These are phyloP conservation scores for Taiozyma sp. DNA, from an alignment of 1,139 yeast species.

Conservation along the genomic window DNA sequence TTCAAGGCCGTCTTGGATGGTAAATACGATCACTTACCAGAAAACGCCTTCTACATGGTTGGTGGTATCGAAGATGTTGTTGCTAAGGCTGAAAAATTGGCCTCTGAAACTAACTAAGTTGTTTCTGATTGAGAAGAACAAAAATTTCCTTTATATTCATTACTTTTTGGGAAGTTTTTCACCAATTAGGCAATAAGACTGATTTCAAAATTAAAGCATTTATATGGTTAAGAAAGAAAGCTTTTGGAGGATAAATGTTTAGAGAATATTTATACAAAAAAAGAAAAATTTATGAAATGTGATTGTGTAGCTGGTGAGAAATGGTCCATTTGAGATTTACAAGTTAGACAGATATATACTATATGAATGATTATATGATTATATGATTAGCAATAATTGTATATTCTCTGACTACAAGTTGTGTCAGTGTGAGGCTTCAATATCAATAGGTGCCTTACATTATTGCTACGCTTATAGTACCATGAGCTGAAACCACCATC, in stretches of 20 bases:
- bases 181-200: background rate
- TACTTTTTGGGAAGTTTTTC: background rate
- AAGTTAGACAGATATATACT: background rate
- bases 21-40: conserved; percentile 98
- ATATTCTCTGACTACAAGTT: too few relatives aligned
- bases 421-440: too few relatives aligned
- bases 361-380: background rate
- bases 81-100: conserved; percentile 98
- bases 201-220: conserved; percentile 2
- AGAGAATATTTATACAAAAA: conserved; percentile 14
- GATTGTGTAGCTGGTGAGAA: background rate
- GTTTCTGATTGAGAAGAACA: background rate
- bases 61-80: conserved; percentile 99
- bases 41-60: conserved; percentile 99
- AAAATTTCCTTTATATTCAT: background rate
- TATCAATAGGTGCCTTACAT: too few relatives aligned
- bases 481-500: too few relatives aligned
- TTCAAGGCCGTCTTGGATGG: conserved; percentile 98
- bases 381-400: background rate
- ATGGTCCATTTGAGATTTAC: background rate
- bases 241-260: conserved; percentile 11
- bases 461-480: too few relatives aligned
- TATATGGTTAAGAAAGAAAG: background rate
- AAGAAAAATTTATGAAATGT: background rate
- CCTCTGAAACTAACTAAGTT: conserved; percentile 80